These are phyloP conservation scores for Kluyveromyces aestuarii DNA, from an alignment of 805 yeast species.

Conservation along the genomic window DNA sequence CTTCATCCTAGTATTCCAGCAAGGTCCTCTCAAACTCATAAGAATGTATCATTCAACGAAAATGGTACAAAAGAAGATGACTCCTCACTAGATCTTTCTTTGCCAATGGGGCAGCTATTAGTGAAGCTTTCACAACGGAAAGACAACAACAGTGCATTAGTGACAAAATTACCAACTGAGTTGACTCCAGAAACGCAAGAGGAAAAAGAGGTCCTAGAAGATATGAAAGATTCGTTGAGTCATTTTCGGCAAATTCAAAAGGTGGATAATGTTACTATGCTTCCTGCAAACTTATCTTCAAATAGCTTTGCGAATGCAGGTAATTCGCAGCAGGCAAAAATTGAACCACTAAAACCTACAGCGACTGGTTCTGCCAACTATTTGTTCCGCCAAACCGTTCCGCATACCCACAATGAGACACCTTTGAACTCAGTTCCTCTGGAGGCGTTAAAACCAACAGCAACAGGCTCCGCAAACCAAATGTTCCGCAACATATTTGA, in stretches of 20 bases:
- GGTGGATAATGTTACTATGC: conserved; percentile 53
- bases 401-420: conserved; percentile 7
- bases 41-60: not conserved
- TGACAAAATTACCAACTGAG: conserved; percentile 25
- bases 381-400: conserved; percentile 26
- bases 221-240: conserved; percentile 65
- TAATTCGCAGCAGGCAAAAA: not conserved
- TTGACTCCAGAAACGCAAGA: conserved; percentile 39
- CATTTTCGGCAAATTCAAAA: conserved; percentile 64
- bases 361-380: conserved; percentile 29
- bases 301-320: conserved; percentile 60
- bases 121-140: conserved; percentile 32
- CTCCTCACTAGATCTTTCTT: conserved; percentile 43
- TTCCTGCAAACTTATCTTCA: conserved; percentile 21
- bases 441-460: conserved; percentile 27
- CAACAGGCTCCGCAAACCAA: conserved; percentile 28
- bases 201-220: conserved; percentile 62
- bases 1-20: conserved; percentile 8
- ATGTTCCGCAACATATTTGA: conserved; percentile 19
- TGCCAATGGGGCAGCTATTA: conserved; percentile 73
- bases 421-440: conserved; percentile 11
- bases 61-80: conserved; percentile 1
- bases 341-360: conserved; percentile 28
- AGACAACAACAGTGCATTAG: conserved; percentile 16
- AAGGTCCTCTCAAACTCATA: not conserved